phyloP scores from a whole-genome alignment of 1,284 basidiomycete species.

The Somion occarium region DNA sequence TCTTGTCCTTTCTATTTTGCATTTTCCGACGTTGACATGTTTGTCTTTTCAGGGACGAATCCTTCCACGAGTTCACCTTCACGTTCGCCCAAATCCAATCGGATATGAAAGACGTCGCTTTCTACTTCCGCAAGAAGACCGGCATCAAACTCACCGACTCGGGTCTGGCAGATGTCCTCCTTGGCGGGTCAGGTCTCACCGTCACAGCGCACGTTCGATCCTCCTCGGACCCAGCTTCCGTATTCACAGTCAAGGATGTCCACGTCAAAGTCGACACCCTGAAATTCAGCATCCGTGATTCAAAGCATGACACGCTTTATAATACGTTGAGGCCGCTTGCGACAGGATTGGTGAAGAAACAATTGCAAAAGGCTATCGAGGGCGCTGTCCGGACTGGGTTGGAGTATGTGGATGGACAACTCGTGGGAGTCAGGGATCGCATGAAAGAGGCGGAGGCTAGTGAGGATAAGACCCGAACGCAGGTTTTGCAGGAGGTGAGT shows the following conservation, averaged over 20 bases:
- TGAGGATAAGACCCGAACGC: conserved; percentile 45
- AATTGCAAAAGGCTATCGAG: conserved; percentile 81
- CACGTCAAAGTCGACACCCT: conserved; percentile 80
- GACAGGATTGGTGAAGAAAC: conserved; percentile 83
- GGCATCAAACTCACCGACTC: conserved; percentile 83
- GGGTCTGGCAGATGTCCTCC: conserved; percentile 88
- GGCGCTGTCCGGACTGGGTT: conserved; percentile 77
- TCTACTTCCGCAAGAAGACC: conserved; percentile 78
- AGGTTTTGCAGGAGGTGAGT: conserved; percentile 72
- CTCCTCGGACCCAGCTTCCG: conserved; percentile 43
- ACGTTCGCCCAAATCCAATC: conserved; percentile 85
- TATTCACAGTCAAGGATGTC: conserved; percentile 79
- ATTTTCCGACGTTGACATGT: conserved; percentile 19
- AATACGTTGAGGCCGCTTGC: conserved; percentile 77
- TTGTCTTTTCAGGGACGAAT: conserved; percentile 41
- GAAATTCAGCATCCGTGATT: conserved; percentile 88
- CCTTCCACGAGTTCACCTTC: conserved; percentile 68
- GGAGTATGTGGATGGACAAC: conserved; percentile 84
- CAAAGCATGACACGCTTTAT: conserved; percentile 90
- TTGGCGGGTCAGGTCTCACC: conserved; percentile 77
- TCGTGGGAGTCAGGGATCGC: conserved; percentile 73
- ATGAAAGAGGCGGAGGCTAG: conserved; percentile 65
- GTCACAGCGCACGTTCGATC: conserved; percentile 56
- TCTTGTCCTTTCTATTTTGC: not conserved
- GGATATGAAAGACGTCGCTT: conserved; percentile 91